Conservation (phyloP, 306 rosid species). For the Medicago arabica region DNA sequence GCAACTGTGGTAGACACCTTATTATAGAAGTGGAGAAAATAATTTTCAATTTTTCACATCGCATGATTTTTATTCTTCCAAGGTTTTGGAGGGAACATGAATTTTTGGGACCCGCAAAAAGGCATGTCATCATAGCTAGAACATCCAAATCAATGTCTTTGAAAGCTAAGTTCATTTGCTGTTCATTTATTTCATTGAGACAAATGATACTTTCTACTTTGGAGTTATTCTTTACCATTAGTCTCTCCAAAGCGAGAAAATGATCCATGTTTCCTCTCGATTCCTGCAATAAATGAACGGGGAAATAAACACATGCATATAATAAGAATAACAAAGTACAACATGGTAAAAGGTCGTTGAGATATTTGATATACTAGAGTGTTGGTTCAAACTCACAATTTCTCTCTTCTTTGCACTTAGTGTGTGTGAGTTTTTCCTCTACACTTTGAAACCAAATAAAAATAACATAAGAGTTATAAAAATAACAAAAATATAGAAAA, state of each 20-base stretch:
- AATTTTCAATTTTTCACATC: slow-evolving; percentile 18
- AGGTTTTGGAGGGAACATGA: neutral
- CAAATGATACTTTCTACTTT: neutral
- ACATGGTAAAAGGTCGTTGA: too few species aligned
- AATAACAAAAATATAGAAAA: too few species aligned
- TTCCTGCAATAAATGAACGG: neutral
- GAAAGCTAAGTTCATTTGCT: neutral
- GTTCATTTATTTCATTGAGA: neutral
- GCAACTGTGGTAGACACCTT: neutral
- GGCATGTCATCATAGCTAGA: neutral
- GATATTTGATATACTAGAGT: too few species aligned
- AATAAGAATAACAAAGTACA: too few species aligned
- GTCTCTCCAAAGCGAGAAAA: neutral
- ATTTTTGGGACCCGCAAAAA: neutral
- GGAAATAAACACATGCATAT: neutral
- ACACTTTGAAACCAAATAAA: too few species aligned
- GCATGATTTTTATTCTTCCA: fast-evolving
- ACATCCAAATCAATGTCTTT: fast-evolving
- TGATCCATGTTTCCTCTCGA: neutral
- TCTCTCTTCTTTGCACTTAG: too few species aligned
- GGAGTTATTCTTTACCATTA: too few species aligned
- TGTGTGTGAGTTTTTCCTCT: too few species aligned
- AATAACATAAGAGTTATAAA: too few species aligned
- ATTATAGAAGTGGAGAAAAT: neutral
- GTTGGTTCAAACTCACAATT: too few species aligned